Conservation (phyloP, 2,329 filamentous ascomycete species). For the Neoarthrinium moseri region DNA sequence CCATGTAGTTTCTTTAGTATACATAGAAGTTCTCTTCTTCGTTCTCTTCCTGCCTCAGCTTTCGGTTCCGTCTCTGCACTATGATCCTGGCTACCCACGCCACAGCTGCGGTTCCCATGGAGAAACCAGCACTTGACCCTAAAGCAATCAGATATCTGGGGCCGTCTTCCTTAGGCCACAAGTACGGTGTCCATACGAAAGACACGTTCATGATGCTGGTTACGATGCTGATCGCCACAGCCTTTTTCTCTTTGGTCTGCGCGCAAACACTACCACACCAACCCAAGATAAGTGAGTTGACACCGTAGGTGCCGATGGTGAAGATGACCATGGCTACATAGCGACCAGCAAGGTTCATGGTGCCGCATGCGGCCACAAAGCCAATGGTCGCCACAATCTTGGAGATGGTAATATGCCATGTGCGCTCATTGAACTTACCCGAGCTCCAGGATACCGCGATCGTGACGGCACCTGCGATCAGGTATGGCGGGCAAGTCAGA, state of each 20-base stretch:
- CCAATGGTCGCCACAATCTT: conserved; percentile 5
- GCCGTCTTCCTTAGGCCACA: conserved; percentile 32
- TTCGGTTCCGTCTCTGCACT: conserved; percentile 2
- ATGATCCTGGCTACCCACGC: conserved; percentile 2
- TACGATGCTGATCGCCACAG: conserved; percentile 37
- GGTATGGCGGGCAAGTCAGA: conserved; percentile 5
- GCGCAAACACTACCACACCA: conserved; percentile 40
- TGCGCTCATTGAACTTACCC: conserved; percentile 7
- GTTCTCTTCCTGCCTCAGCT: not conserved
- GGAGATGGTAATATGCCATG: conserved; percentile 1
- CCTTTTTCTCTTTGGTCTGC: conserved; percentile 47
- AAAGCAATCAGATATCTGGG: conserved; percentile 33
- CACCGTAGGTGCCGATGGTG: conserved; percentile 31
- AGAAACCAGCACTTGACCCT: conserved; percentile 24
- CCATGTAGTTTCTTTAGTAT: conserved; percentile 3
- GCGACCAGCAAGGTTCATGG: conserved; percentile 6
- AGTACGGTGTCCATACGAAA: conserved; percentile 38
- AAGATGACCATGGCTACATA: conserved; percentile 19
- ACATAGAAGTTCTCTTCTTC: conserved; percentile 2
- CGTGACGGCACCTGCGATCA: not conserved
- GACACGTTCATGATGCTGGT: conserved; percentile 30
- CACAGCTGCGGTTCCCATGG: conserved; percentile 17
- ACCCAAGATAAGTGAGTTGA: conserved; percentile 44
- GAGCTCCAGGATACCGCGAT: conserved; percentile 4
- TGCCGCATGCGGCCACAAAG: conserved; percentile 4